Base-by-base conservation (phyloP, 306 rosid species). In the Crataegus laevigata region DNA sequence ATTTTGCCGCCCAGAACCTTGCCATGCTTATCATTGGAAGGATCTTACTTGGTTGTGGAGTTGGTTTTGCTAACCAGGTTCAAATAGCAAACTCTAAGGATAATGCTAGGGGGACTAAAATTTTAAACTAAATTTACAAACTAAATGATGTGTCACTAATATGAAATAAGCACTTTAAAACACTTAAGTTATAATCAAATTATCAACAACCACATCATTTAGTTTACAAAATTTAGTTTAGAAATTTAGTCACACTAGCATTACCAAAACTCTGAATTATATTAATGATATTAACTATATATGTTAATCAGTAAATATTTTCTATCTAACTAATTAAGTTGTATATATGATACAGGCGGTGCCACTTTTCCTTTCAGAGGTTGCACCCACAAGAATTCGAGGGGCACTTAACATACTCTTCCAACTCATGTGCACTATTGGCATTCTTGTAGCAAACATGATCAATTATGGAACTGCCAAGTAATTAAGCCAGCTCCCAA, bases 31-130 rank as follows among this genome's bases (percentile, higher is more conserved):
- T 89, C 61, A 82, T 88, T 66, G 96, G 93, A 3, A 76, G 96
- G 17, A 50, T 88, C 79, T 74, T 88, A 60, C 91, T 91, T 58
- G 96, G 96, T 15, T 89, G 73, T 73, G 96, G 96, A 0, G 85
- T 86, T 74, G 96, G 96, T 66, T 91, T 91, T 40, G 93, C 89
- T 30, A 87, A 89, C 69, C 96, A 89, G 89, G 91, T 88, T 1
- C 25, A 38, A 29, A 29, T 3, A 5, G 30, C 11, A 7, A 38
- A 38, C 42, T 38, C 11, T 38, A 38, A 38, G 2, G 36, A 34
- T 34, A 34, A 34, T 34, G 36, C 8, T 5, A 34, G 36, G 1
- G 36, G 6, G 36, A 34, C 36, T 34, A 5, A 32, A 32, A 1
- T 32, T 32, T 32, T 32, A 32, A 32, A 32, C 36, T 29, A 29